Evolutionary conservation across 139 green algal genomes (phyloP), one percentile per base, ranked within the genome.

Genomic region (Dunaliella primolecta): DNA sequence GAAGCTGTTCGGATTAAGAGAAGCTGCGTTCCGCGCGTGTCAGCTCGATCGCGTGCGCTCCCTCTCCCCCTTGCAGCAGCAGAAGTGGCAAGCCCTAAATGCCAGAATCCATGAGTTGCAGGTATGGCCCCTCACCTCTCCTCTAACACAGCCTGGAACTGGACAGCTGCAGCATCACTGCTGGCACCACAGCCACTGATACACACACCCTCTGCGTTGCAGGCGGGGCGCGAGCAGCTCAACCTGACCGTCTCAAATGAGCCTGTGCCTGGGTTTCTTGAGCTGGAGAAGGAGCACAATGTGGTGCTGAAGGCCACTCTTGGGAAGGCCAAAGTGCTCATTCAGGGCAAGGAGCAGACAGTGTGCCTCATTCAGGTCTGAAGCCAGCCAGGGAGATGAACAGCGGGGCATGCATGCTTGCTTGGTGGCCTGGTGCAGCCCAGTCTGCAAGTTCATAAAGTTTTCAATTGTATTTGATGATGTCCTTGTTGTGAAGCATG

Each of bases 291-390:
- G 75, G 75, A 37, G 15, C 31, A 38, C n/a, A 33, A 31, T 20
- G 23, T 25, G 31, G 75, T 80, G 75, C 75, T 46, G 75, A 38
- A 64, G 46, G 46, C 46, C 46, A 64, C 46, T 7, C 46, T 80
- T 3, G 23, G 15, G 23, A 27, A 29, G 2, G 29, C 75, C 30
- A 80, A 35, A 21, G 24, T 82, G 7, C 20, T 82, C 11, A 23
- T 82, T n/a, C 23, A 64, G 2, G 23, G 36, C 35, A 32, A 25
- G 77, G 1, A 64, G 77, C 36, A 30, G 2, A 3, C 3, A 25
- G 30, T 80, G 75, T 80, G 75, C 75, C 31, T 80, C n/a, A 33
- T 33, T 24, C 75, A 80, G 75, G 75, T 80, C 15, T 46, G 75
- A 34, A 29, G 32, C 25, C 20, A 33, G 25, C 72, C 3, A 78